Conservation (phyloP, 352 stramenopile genomes). For the Pythium utonaiense region DNA sequence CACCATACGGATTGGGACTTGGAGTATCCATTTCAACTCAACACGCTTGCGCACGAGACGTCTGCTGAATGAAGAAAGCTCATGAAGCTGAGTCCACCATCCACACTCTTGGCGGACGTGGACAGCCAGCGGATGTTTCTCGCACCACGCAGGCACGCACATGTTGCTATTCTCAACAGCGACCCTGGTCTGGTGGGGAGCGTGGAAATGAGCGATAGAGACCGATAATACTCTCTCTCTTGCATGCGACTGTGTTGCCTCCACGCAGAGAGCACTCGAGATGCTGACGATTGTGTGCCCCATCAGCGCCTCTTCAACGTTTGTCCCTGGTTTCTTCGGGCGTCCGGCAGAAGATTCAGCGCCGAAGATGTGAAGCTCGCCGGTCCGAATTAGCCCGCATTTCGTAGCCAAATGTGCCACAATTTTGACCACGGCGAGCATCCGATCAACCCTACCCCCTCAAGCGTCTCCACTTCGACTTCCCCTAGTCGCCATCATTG, state of each 20-base stretch:
- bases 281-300: background rate
- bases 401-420: background rate
- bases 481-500: conserved; percentile 12
- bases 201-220: no score
- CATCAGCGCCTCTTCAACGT: conserved; percentile 5
- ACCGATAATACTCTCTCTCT: no score
- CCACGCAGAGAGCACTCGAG: background rate
- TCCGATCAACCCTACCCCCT: background rate
- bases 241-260: background rate
- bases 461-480: background rate
- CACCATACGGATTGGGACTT: no score
- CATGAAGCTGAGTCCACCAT: background rate
- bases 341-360: background rate
- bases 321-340: background rate
- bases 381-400: background rate
- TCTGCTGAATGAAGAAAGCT: no score
- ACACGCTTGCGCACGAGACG: background rate
- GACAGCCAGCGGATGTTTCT: background rate
- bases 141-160: background rate
- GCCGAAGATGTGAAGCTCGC: background rate
- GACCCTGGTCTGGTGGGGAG: no score
- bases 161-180: no score
- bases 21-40: no score
- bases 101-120: background rate
- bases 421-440: background rate